Conservation (phyloP, 495 filamentous ascomycete species). For the Podospora anserina region DNA sequence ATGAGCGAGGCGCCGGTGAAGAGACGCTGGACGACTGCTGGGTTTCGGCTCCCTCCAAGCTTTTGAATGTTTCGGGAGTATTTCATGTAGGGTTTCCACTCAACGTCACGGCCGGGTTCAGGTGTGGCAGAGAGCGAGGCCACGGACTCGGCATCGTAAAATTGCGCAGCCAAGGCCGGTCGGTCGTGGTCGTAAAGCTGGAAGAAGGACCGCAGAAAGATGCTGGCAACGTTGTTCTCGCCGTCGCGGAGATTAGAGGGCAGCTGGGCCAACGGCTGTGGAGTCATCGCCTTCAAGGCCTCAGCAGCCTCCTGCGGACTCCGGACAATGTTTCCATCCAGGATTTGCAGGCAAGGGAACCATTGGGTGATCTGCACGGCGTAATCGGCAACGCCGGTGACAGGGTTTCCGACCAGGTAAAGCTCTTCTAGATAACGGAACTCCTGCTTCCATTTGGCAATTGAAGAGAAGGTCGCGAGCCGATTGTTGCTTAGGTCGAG, state of each 20-base stretch:
- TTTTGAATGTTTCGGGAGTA: slow-evolving; percentile 76
- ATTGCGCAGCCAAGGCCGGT: slow-evolving; percentile 53
- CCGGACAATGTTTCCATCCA: slow-evolving; percentile 70
- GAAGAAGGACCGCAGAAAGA: slow-evolving; percentile 74
- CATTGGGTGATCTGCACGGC: slow-evolving; percentile 70
- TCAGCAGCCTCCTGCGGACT: slow-evolving; percentile 63
- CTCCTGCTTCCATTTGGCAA: slow-evolving; percentile 73
- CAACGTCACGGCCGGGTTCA: slow-evolving; percentile 40
- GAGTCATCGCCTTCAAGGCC: slow-evolving; percentile 35
- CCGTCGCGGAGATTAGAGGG: slow-evolving; percentile 73
- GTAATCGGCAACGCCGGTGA: slow-evolving; percentile 60
- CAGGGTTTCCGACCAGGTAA: slow-evolving; percentile 70
- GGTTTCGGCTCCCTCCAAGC: slow-evolving; percentile 50
- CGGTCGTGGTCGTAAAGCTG: slow-evolving; percentile 72
- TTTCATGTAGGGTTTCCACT: slow-evolving; percentile 75
- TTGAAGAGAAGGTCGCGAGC: slow-evolving; percentile 63
- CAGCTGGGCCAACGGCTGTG: slow-evolving; percentile 64
- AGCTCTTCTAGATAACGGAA: slow-evolving; percentile 76
- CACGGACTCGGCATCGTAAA: slow-evolving; percentile 74
- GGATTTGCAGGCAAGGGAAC: slow-evolving; percentile 70
- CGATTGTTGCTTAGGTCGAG: slow-evolving; percentile 81
- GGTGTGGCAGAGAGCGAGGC: slow-evolving; percentile 76
- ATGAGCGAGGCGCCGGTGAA: slow-evolving; percentile 66
- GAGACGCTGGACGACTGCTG: slow-evolving; percentile 59
- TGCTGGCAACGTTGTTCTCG: slow-evolving; percentile 62